These are phyloP conservation scores for Spongiforma sp. DNA, from an alignment of 1,284 basidiomycete species.

Conservation along the genomic window DNA sequence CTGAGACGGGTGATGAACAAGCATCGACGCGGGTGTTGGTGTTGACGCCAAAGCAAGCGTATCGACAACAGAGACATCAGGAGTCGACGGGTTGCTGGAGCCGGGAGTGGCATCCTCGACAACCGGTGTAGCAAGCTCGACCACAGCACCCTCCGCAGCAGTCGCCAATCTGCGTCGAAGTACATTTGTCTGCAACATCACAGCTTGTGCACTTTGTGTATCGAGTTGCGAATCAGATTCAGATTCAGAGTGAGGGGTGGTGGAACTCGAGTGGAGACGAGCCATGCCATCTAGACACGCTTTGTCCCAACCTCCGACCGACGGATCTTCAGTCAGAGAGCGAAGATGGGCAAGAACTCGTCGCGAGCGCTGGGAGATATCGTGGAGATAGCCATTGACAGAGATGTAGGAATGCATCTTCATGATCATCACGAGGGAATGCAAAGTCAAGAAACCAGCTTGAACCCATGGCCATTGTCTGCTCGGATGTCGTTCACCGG, in stretches of 20 bases:
- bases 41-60: conserved; percentile 10
- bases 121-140: conserved; percentile 9
- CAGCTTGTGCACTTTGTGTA: conserved; percentile 43
- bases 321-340: conserved; percentile 45
- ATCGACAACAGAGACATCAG: conserved; percentile 4
- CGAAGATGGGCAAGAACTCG: conserved; percentile 51
- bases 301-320: conserved; percentile 66
- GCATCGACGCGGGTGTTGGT: conserved; percentile 52
- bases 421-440: conserved; percentile 92
- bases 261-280: conserved; percentile 29
- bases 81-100: conserved; percentile 7
- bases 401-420: conserved; percentile 96
- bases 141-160: conserved; percentile 32
- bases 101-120: conserved; percentile 5
- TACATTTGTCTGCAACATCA: conserved; percentile 48
- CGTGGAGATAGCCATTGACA: conserved; percentile 86
- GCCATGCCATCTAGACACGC: conserved; percentile 54
- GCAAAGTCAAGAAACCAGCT: conserved; percentile 94
- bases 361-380: conserved; percentile 53
- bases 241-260: conserved; percentile 30
- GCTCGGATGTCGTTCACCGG: conserved; percentile 2
- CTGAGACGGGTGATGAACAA: conserved; percentile 77
- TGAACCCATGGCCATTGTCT: conserved; percentile 99
- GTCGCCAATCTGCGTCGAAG: conserved; percentile 59
- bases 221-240: conserved; percentile 29